phyloP scores from a whole-genome alignment of 2,329 filamentous ascomycete genomes.

The Cadophora sp. region DNA sequence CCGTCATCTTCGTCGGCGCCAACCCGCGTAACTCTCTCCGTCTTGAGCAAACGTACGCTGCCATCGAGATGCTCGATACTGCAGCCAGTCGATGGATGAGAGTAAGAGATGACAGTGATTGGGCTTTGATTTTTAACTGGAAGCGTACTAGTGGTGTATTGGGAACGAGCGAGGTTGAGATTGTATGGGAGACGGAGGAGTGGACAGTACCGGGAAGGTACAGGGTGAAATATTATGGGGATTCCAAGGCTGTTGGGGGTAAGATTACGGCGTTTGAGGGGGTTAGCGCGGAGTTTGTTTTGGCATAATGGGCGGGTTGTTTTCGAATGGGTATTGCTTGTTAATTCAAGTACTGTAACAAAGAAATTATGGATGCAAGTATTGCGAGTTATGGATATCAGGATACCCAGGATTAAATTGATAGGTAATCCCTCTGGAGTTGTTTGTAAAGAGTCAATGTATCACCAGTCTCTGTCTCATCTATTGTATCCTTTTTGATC shows the following conservation, averaged over 20 bases:
- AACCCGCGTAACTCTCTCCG: constrained; percentile 90
- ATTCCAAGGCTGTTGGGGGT: constrained; percentile 72
- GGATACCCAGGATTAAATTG: background rate
- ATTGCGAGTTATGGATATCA: background rate
- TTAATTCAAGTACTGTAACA: background rate
- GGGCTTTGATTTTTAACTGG: constrained; percentile 85
- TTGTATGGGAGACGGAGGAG: constrained; percentile 80
- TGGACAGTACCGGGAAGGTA: constrained; percentile 71
- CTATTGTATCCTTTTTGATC: constrained; percentile 5
- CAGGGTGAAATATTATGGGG: constrained; percentile 82
- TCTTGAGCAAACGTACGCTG: constrained; percentile 77
- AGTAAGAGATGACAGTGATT: constrained; percentile 79
- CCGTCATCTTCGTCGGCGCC: constrained; percentile 78
- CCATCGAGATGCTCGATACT: constrained; percentile 68
- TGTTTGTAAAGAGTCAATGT: background rate
- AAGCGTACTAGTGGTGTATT: constrained; percentile 70
- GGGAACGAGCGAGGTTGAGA: constrained; percentile 78
- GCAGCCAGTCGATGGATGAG: constrained; percentile 62
- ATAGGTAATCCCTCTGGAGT: background rate
- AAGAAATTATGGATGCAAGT: background rate
- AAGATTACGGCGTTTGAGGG: constrained; percentile 73
- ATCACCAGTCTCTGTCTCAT: constrained; percentile 12
- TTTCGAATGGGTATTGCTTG: background rate
- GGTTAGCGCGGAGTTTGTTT: constrained; percentile 60
- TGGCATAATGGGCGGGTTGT: constrained; percentile 22